Evolutionary conservation across 345 rosid genomes (phyloP).

Genomic region (Clausena lansium): DNA sequence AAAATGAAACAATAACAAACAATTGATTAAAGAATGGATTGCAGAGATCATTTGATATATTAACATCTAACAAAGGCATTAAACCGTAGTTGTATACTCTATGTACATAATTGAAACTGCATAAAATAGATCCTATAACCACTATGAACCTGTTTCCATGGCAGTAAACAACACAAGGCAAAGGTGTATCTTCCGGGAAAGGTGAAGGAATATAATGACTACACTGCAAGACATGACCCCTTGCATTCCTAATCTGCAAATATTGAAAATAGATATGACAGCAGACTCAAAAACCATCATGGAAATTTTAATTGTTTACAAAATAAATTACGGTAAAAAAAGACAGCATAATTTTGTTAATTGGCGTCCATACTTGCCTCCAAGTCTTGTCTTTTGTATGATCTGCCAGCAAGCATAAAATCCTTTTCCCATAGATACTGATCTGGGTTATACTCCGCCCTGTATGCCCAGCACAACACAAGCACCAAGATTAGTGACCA

Average conservation of each 20-base stretch:
- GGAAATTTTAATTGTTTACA: background rate
- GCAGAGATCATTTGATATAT: background rate
- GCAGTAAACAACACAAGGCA: conserved; percentile 95
- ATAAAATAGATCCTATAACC: background rate
- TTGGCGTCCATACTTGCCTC: conserved; percentile 79
- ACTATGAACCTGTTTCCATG: conserved; percentile 83
- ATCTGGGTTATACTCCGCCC: conserved; percentile 93
- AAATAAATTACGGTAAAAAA: background rate
- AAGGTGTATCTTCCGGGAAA: conserved; percentile 60
- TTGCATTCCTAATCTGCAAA: conserved; percentile 74
- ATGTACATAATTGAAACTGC: conserved; percentile 7
- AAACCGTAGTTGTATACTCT: background rate
- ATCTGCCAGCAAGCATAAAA: conserved; percentile 73
- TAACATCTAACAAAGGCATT: background rate
- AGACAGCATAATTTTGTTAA: background rate
- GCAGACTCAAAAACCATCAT: conserved; percentile 14
- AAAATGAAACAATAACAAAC: background rate
- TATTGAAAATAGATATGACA: conserved; percentile 14
- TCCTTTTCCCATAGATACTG: conserved; percentile 90
- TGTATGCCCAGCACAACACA: conserved; percentile 25
- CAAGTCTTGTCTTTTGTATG: conserved; percentile 83
- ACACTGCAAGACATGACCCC: conserved; percentile 84
- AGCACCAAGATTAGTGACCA: background rate
- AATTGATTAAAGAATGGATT: background rate
- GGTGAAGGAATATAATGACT: conserved; percentile 82